These are phyloP conservation scores for Boletus fagicola DNA, from an alignment of 768 basidiomycete species.

Conservation along the genomic window DNA sequence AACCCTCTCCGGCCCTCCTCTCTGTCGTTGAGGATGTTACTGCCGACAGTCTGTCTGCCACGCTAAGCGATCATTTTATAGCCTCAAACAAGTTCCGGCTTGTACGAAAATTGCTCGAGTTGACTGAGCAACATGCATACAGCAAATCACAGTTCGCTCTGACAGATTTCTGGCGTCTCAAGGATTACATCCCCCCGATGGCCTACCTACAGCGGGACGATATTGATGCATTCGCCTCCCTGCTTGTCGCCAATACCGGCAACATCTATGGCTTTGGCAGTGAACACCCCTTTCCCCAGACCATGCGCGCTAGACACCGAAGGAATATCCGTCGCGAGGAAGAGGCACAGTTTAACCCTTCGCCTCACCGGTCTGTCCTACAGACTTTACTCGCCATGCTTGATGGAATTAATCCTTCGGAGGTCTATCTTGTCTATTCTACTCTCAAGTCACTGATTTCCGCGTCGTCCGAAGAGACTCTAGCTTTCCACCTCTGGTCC, in stretches of 20 bases:
- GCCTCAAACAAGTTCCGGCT: conserved; percentile 76
- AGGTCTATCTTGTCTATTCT: conserved; percentile 57
- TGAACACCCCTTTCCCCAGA: conserved; percentile 45
- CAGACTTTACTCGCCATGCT: conserved; percentile 57
- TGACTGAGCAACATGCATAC: conserved; percentile 40
- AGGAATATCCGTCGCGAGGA: conserved; percentile 14
- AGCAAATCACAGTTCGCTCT: conserved; percentile 47
- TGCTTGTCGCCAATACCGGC: conserved; percentile 60
- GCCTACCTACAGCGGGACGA: conserved; percentile 62
- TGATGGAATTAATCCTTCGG: conserved; percentile 45
- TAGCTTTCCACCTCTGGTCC: conserved; percentile 34
- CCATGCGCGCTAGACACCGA: conserved; percentile 40
- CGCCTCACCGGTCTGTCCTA: conserved; percentile 51
- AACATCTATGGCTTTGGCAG: conserved; percentile 59
- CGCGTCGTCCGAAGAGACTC: conserved; percentile 32
- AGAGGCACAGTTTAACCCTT: conserved; percentile 19
- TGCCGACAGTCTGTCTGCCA: conserved; percentile 45
- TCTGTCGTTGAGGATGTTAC: conserved; percentile 46
- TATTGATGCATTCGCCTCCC: conserved; percentile 65
- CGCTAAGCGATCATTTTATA: conserved; percentile 59
- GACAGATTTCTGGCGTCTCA: conserved; percentile 81
- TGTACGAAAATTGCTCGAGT: conserved; percentile 60
- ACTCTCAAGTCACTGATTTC: conserved; percentile 62
- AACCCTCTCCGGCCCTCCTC: conserved; percentile 48
- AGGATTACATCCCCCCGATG: conserved; percentile 64